phyloP scores from a whole-genome alignment of 2,329 filamentous ascomycete species.

The Nigrospora oryzae region DNA sequence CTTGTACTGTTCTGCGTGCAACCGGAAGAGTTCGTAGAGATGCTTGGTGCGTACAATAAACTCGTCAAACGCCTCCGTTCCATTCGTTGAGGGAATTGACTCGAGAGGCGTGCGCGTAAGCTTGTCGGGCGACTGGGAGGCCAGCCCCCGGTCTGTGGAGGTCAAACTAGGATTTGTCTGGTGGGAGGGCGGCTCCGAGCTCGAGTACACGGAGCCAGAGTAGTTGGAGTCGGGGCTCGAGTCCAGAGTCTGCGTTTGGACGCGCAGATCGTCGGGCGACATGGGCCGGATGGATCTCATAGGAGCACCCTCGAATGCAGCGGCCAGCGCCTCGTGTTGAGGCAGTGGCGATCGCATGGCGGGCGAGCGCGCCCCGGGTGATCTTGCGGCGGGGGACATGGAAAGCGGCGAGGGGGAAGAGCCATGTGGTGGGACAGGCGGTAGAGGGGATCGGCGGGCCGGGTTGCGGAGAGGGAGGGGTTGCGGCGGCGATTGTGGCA shows the following conservation, averaged over 20 bases:
- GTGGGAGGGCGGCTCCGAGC: constrained; percentile 9
- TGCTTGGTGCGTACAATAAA: constrained; percentile 67
- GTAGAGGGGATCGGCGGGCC: constrained; percentile 9
- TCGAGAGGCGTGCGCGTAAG: constrained; percentile 28
- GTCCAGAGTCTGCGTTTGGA: constrained; percentile 9
- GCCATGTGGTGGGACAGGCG: constrained; percentile 6
- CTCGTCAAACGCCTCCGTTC: constrained; percentile 57
- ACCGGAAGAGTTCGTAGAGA: constrained; percentile 65
- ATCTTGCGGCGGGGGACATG: constrained; percentile 7
- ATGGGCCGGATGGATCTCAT: constrained; percentile 7
- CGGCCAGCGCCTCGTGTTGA: constrained; percentile 7
- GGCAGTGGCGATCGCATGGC: constrained; percentile 14
- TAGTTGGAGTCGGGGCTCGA: constrained; percentile 16
- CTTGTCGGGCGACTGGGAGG: constrained; percentile 14
- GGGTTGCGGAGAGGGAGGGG: constrained; percentile 8
- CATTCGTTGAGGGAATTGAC: constrained; percentile 27
- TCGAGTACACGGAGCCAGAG: constrained; percentile 16
- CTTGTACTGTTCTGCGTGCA: constrained; percentile 67
- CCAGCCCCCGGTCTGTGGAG: neutral
- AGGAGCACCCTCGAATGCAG: constrained; percentile 9
- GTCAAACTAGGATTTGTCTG: no score
- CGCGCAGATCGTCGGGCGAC: constrained; percentile 15
- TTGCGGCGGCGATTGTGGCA: constrained; percentile 9
- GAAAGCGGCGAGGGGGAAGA: constrained; percentile 3
- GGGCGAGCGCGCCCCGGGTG: constrained; percentile 4